Conservation (phyloP, 2,329 filamentous ascomycete species). For the Zasmidium cellare region DNA sequence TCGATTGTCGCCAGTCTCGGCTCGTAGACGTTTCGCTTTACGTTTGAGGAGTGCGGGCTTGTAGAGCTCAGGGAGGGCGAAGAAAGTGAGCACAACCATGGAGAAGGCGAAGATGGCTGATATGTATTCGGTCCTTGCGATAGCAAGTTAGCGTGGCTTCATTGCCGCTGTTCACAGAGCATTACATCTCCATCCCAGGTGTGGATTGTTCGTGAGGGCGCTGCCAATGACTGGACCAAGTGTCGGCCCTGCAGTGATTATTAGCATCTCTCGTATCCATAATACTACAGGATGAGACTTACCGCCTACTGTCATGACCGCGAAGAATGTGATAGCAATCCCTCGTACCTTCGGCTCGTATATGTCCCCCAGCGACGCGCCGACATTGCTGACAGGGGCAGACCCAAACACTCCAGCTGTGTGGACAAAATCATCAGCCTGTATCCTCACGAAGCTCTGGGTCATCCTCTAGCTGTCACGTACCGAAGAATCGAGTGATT, state of each 20-base stretch:
- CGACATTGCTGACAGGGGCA: slow-evolving; percentile 45
- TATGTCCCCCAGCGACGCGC: slow-evolving; percentile 47
- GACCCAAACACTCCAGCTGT: slow-evolving; percentile 43
- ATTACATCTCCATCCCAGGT: slow-evolving; percentile 37
- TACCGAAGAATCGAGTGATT: slow-evolving; percentile 46
- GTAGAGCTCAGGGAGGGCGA: slow-evolving; percentile 43
- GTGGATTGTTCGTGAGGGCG: slow-evolving; percentile 39
- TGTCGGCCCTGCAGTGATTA: slow-evolving; percentile 34
- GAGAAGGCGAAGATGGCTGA: slow-evolving; percentile 42
- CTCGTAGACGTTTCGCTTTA: slow-evolving; percentile 41
- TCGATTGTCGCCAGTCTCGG: slow-evolving; percentile 39
- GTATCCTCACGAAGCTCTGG: too few relatives aligned
- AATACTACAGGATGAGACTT: too few relatives aligned
- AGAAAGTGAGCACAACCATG: slow-evolving; percentile 29
- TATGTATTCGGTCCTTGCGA: slow-evolving; percentile 41
- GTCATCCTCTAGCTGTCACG: too few relatives aligned
- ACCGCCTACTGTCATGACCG: slow-evolving; percentile 39
- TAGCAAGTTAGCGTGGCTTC: too few relatives aligned
- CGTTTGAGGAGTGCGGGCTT: slow-evolving; percentile 32
- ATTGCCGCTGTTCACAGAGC: too few relatives aligned
- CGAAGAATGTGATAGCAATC: slow-evolving; percentile 41
- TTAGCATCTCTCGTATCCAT: background rate
- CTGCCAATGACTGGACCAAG: slow-evolving; percentile 46
- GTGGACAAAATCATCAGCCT: too few relatives aligned
- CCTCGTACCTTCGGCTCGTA: slow-evolving; percentile 41